Evolutionary conservation across 148 eudicot species (phyloP).

Genomic region (Mesembryanthemum crystallinum): DNA sequence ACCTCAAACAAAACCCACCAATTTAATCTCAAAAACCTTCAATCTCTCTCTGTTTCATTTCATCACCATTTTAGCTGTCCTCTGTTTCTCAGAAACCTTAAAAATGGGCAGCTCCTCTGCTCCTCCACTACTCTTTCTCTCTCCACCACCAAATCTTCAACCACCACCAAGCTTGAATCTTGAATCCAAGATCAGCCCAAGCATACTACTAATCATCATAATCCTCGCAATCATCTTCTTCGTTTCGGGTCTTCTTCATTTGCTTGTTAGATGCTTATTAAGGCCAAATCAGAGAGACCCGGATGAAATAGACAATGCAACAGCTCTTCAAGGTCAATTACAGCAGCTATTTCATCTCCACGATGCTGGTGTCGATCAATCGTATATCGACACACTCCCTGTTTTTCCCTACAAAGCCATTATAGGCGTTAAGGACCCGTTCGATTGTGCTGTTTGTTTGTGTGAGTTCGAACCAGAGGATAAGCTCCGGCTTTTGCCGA

Average conservation of each 20-base stretch:
- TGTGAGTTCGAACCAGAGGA: constrained; percentile 75
- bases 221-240: constrained; percentile 75
- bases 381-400: constrained; percentile 79
- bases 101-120: constrained; percentile 9
- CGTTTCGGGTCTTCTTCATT: constrained; percentile 71
- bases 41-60: constrained; percentile 13
- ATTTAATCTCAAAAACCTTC: constrained; percentile 14
- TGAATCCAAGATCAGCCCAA: constrained; percentile 65
- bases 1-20: constrained; percentile 2
- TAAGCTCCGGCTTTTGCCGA: constrained; percentile 70
- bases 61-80: not conserved
- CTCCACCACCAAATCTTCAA: constrained; percentile 22
- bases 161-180: constrained; percentile 31
- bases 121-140: constrained; percentile 23
- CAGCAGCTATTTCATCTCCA: constrained; percentile 83
- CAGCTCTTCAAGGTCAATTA: constrained; percentile 77
- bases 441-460: constrained; percentile 94
- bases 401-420: constrained; percentile 65
- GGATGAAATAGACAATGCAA: constrained; percentile 51
- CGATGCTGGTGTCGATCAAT: constrained; percentile 85
- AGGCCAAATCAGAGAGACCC: constrained; percentile 51
- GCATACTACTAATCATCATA: constrained; percentile 60
- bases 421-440: constrained; percentile 67
- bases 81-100: constrained; percentile 1
- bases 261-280: constrained; percentile 57